These are phyloP conservation scores for Cercospora janseana DNA, from an alignment of 2,329 filamentous ascomycete genomes.

Conservation along the genomic window DNA sequence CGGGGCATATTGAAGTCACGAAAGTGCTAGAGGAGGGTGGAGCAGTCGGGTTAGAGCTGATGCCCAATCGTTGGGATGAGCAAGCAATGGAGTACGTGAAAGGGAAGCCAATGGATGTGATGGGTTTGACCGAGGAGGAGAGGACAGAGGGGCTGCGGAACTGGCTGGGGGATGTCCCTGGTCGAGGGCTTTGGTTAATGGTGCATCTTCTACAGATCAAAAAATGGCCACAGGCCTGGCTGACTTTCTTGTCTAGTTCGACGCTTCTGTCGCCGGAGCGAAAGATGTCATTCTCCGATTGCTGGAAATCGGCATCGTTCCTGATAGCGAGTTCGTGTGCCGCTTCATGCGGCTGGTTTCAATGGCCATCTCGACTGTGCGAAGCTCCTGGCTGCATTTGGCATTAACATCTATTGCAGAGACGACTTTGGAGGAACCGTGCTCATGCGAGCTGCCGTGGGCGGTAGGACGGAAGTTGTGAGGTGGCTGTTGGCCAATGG, in stretches of 20 bases:
- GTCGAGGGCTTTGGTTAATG: not conserved
- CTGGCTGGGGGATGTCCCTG: slow-evolving; percentile 8
- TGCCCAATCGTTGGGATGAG: not conserved
- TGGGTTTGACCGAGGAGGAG: slow-evolving; percentile 2
- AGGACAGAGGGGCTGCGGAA: not conserved
- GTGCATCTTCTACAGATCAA: not conserved
- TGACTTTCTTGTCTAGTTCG: slow-evolving; percentile 5
- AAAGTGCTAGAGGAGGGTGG: slow-evolving; percentile 10
- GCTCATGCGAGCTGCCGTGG: slow-evolving; percentile 20
- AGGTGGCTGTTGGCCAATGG: slow-evolving; percentile 14
- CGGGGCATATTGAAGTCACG: slow-evolving; percentile 10
- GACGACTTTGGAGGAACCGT: slow-evolving; percentile 19
- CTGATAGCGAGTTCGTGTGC: slow-evolving; percentile 4
- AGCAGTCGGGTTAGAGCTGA: not conserved
- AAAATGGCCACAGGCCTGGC: not conserved
- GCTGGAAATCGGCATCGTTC: slow-evolving; percentile 10
- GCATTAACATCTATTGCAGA: slow-evolving; percentile 15
- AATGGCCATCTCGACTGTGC: slow-evolving; percentile 16
- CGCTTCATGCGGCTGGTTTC: slow-evolving; percentile 20
- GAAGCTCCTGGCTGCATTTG: slow-evolving; percentile 4
- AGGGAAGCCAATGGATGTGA: slow-evolving; percentile 4
- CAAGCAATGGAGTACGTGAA: not conserved
- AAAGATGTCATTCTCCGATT: slow-evolving; percentile 10
- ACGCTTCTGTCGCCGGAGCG: slow-evolving; percentile 14
- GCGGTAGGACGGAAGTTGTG: slow-evolving; percentile 13